These are phyloP conservation scores for Cladosporium sp. DNA, from an alignment of 2,329 filamentous ascomycete species.

Conservation along the genomic window DNA sequence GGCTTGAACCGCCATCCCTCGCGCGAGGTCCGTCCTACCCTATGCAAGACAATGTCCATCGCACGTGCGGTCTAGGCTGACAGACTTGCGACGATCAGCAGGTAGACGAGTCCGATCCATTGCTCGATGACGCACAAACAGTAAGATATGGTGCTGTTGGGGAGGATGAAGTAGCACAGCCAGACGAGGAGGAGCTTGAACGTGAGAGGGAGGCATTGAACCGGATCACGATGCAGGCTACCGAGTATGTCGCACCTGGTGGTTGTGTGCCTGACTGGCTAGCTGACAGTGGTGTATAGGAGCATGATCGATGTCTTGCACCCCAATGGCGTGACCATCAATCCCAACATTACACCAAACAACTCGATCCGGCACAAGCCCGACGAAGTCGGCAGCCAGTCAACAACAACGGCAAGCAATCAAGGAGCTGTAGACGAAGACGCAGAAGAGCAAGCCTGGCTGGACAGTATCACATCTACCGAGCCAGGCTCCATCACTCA, in stretches of 20 bases:
- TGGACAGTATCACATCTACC: constrained; percentile 26
- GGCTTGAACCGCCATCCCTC: constrained; percentile 41
- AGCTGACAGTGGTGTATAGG: constrained; percentile 26
- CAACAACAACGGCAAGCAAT: constrained; percentile 2
- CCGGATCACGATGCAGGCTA: constrained; percentile 46
- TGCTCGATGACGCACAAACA: constrained; percentile 43
- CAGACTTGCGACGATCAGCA: constrained; percentile 33
- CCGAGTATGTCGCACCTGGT: constrained; percentile 36
- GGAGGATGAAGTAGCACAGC: constrained; percentile 35
- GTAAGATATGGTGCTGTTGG: constrained; percentile 43
- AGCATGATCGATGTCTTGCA: constrained; percentile 49
- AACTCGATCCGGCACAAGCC: constrained; percentile 15
- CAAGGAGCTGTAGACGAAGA: constrained; percentile 17
- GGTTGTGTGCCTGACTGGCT: constrained; percentile 6
- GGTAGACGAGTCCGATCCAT: constrained; percentile 44
- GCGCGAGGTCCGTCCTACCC: constrained; percentile 37
- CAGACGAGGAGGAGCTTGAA: constrained; percentile 47
- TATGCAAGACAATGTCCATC: background rate
- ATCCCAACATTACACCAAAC: constrained; percentile 16
- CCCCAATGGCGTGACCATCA: constrained; percentile 34
- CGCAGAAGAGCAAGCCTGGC: constrained; percentile 29
- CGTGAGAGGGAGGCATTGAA: constrained; percentile 46
- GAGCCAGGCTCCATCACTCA: constrained; percentile 19
- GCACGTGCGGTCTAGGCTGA: background rate
- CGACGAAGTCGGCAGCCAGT: constrained; percentile 1